Evolutionary conservation across 257 asterid species (phyloP).

Genomic region (Solanum acaule): DNA sequence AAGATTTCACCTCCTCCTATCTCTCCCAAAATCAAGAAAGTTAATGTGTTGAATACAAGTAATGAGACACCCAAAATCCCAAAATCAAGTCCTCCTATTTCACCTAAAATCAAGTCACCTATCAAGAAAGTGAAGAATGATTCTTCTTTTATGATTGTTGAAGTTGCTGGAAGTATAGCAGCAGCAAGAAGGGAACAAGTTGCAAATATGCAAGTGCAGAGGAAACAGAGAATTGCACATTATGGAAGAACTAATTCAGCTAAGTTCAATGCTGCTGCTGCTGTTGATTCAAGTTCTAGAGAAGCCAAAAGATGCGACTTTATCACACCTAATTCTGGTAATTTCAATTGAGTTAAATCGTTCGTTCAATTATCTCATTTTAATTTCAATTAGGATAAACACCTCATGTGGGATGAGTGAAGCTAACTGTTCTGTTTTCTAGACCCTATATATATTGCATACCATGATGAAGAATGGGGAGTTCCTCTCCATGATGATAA

Average conservation of each 20-base stretch:
- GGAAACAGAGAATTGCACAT: constrained; percentile 65
- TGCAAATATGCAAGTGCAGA: constrained; percentile 53
- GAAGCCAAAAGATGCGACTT: constrained; percentile 58
- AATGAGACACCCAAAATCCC: not conserved
- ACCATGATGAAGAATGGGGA: constrained; percentile 90
- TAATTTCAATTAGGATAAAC: not conserved
- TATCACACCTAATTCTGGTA: constrained; percentile 65
- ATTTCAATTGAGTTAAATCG: not conserved
- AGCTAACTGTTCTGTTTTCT: not conserved
- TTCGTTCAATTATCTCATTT: not conserved
- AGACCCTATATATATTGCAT: constrained; percentile 53
- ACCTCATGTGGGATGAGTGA: not conserved
- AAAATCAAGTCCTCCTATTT: constrained; percentile 5
- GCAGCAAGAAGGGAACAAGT: constrained; percentile 77
- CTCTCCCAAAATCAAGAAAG: constrained; percentile 29
- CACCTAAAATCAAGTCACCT: constrained; percentile 35
- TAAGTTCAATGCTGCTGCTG: not conserved
- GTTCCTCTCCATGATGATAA: constrained; percentile 67
- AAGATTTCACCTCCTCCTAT: not conserved
- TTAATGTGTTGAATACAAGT: constrained; percentile 1
- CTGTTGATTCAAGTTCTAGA: not conserved
- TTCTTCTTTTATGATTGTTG: constrained; percentile 22
- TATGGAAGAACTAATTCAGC: constrained; percentile 53
- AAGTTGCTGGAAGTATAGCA: constrained; percentile 64
- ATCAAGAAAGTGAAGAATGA: constrained; percentile 11